These are phyloP conservation scores for Kwoniella newhampshirensis DNA, from an alignment of 768 basidiomycete genomes.

Conservation along the genomic window DNA sequence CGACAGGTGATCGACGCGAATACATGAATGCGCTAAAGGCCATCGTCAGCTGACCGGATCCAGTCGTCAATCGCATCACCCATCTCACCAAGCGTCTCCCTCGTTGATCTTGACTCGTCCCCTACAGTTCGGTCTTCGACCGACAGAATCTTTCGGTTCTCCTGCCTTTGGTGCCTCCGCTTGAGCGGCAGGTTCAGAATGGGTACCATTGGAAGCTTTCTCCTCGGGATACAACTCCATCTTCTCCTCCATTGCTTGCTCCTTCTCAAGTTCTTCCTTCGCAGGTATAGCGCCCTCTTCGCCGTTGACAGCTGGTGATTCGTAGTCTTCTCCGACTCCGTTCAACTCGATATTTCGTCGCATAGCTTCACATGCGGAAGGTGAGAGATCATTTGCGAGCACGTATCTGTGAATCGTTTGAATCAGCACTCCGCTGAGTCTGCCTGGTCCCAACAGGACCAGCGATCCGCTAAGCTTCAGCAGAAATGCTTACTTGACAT, in stretches of 20 bases:
- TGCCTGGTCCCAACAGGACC: neutral
- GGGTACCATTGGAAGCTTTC: conserved; percentile 31
- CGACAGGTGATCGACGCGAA: conserved; percentile 66
- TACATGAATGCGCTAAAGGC: conserved; percentile 78
- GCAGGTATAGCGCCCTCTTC: neutral
- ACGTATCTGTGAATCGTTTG: conserved; percentile 67
- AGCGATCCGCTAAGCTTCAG: neutral
- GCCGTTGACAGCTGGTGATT: neutral
- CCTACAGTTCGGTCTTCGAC: conserved; percentile 39
- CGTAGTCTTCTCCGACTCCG: conserved; percentile 57
- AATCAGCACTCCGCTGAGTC: neutral
- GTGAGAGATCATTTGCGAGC: conserved; percentile 89
- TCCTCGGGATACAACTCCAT: neutral
- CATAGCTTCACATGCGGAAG: conserved; percentile 80
- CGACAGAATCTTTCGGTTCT: conserved; percentile 24
- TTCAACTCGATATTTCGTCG: conserved; percentile 80
- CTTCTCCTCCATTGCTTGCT: neutral
- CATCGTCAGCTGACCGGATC: neutral
- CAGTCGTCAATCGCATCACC: too few relatives aligned
- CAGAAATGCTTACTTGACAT: conserved; percentile 68
- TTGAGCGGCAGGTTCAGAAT: conserved; percentile 3
- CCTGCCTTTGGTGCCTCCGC: conserved; percentile 7
- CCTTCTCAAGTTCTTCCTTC: too few relatives aligned
- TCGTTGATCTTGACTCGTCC: conserved; percentile 78
- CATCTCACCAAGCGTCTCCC: conserved; percentile 84